phyloP scores from a whole-genome alignment of 352 stramenopile genomes.

The Elongisporangium prolatum region DNA sequence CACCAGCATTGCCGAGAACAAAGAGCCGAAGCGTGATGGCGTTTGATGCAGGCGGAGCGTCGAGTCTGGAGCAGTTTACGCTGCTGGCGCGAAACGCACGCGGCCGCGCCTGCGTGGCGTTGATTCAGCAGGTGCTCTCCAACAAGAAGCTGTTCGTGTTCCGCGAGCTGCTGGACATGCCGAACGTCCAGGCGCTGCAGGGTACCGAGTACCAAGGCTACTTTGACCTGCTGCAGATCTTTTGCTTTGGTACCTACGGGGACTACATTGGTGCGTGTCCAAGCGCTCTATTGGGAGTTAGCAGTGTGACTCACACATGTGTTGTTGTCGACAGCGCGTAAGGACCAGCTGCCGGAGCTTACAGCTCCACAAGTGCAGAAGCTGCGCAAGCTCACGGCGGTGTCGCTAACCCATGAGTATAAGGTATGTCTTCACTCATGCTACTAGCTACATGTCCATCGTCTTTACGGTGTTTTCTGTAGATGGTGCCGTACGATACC shows the following conservation, averaged over 20 bases:
- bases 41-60: slow-evolving; percentile 60
- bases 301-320: not conserved
- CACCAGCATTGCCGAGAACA: not conserved
- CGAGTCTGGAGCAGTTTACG: slow-evolving; percentile 91
- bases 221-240: slow-evolving; percentile 84
- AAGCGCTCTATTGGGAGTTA: not conserved
- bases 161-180: slow-evolving; percentile 89
- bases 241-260: slow-evolving; percentile 85
- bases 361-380: slow-evolving; percentile 76
- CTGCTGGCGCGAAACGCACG: slow-evolving; percentile 89
- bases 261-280: slow-evolving; percentile 71
- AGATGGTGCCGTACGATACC: slow-evolving; percentile 81
- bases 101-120: slow-evolving; percentile 84
- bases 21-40: slow-evolving; percentile 30
- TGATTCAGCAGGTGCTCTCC: slow-evolving; percentile 91
- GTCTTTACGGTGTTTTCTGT: not conserved
- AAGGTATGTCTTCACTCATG: slow-evolving; percentile 40
- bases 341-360: slow-evolving; percentile 57
- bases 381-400: slow-evolving; percentile 85
- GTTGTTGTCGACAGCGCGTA: slow-evolving; percentile 29
- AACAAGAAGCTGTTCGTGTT: slow-evolving; percentile 94
- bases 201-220: slow-evolving; percentile 72
- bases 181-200: slow-evolving; percentile 83
- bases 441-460: not conserved
- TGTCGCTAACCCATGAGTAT: slow-evolving; percentile 79